Percentiles rank a stretch among this genome's conserved stretches.
phyloP scores from a whole-genome alignment of 1,139 yeast genomes.

The Scheffersomyces lignicola region DNA sequence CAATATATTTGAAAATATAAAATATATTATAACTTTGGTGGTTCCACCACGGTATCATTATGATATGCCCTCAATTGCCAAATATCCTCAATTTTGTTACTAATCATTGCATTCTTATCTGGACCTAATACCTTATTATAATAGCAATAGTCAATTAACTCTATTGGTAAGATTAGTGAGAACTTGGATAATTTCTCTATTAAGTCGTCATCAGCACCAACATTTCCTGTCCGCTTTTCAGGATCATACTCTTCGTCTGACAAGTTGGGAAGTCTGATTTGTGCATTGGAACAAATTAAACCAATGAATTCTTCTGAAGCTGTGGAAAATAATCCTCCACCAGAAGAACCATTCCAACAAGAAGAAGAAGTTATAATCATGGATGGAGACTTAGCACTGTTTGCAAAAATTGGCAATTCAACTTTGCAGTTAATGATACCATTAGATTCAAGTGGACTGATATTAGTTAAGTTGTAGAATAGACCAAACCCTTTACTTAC shows the following conservation, averaged over 20 bases:
- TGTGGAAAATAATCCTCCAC: slow-evolving; percentile 57
- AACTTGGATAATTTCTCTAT: slow-evolving; percentile 30
- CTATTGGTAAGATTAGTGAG: slow-evolving; percentile 31
- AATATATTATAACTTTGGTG: slow-evolving; percentile 10
- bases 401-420: slow-evolving; percentile 12
- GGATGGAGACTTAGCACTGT: slow-evolving; percentile 19
- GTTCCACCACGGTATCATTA: slow-evolving; percentile 18
- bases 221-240: slow-evolving; percentile 1
- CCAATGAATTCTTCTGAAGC: slow-evolving; percentile 43
- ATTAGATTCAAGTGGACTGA: slow-evolving; percentile 43
- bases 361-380: slow-evolving; percentile 57
- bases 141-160: slow-evolving; percentile 23
- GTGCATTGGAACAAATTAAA: slow-evolving; percentile 64
- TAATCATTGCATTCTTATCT: slow-evolving; percentile 9
- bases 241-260: slow-evolving; percentile 16
- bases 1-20: background rate
- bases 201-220: slow-evolving; percentile 9
- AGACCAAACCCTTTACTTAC: slow-evolving; percentile 60
- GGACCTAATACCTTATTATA: slow-evolving; percentile 1
- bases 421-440: slow-evolving; percentile 43
- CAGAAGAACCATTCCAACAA: slow-evolving; percentile 80
- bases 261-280: slow-evolving; percentile 24
- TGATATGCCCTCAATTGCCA: slow-evolving; percentile 29
- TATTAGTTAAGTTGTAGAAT: slow-evolving; percentile 26
- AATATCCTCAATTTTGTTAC: slow-evolving; percentile 17